phyloP scores from a whole-genome alignment of 2,329 filamentous ascomycete genomes.

The Aspergillus sp. region DNA sequence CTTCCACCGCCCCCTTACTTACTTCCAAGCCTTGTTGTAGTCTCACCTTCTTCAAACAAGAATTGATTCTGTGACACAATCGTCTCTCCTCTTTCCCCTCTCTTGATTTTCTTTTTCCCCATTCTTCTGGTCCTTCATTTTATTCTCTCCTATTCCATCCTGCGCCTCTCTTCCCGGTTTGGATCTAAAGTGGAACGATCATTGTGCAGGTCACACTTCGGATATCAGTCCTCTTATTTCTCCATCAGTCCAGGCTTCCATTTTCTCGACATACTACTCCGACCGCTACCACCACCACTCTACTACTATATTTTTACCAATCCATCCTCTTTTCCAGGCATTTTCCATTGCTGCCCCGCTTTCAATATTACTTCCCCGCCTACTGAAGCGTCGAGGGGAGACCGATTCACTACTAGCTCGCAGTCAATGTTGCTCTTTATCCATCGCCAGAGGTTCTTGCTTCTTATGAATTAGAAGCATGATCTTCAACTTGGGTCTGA shows the following conservation, averaged over 20 bases:
- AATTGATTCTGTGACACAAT: background rate
- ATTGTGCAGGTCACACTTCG: too few species aligned
- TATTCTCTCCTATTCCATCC: background rate
- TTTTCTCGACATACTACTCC: too few species aligned
- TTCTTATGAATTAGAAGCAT: constrained; percentile 22
- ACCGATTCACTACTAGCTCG: background rate
- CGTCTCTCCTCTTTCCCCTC: background rate
- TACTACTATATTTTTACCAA: background rate
- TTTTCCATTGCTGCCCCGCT: background rate
- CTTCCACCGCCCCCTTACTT: background rate
- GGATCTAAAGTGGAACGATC: too few species aligned
- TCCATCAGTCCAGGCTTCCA: too few species aligned
- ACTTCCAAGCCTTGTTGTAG: background rate
- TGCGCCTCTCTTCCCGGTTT: too few species aligned
- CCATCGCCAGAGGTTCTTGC: constrained; percentile 6
- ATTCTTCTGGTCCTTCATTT: background rate
- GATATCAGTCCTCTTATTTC: background rate
- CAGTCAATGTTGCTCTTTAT: constrained; percentile 12
- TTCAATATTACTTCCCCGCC: background rate
- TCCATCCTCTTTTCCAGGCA: background rate
- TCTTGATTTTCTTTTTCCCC: background rate
- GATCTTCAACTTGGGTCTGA: constrained; percentile 39
- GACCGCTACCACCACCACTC: too few species aligned
- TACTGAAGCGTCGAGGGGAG: background rate
- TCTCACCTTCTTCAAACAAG: background rate